Evolutionary conservation across 306 rosid genomes (phyloP).

Genomic region (Trichosanthes truncata): DNA sequence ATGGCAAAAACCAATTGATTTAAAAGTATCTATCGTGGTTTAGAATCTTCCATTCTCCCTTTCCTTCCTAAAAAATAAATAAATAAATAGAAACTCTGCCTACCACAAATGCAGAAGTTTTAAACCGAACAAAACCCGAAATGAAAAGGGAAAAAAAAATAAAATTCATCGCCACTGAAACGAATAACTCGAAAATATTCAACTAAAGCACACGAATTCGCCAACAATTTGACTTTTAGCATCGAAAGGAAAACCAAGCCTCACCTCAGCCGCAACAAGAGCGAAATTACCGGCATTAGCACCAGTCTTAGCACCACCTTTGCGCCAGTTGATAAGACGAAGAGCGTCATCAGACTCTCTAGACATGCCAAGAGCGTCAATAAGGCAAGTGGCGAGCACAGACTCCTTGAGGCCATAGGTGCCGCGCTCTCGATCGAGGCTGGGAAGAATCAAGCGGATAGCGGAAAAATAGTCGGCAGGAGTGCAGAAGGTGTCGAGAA

Average conservation of each 20-base stretch:
- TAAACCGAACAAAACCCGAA: not conserved
- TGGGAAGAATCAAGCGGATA: slow-evolving; percentile 70
- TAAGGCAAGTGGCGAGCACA: slow-evolving; percentile 69
- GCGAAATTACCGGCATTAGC: slow-evolving; percentile 73
- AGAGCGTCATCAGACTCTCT: slow-evolving; percentile 72
- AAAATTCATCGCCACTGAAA: not conserved
- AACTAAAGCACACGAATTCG: not conserved
- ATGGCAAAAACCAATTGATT: not conserved
- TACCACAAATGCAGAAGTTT: not conserved
- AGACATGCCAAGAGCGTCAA: slow-evolving; percentile 78
- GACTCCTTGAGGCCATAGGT: slow-evolving; percentile 87
- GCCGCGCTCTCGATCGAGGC: slow-evolving; percentile 81
- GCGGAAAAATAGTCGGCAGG: slow-evolving; percentile 49
- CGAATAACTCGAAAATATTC: not conserved
- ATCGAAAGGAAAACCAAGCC: not conserved
- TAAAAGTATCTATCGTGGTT: not conserved
- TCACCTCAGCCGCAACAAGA: slow-evolving; percentile 74
- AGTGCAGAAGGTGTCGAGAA: slow-evolving; percentile 64
- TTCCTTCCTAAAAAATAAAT: not conserved
- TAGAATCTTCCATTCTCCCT: not conserved
- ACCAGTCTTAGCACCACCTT: slow-evolving; percentile 66
- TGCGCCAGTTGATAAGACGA: slow-evolving; percentile 89
- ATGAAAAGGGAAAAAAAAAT: not conserved
- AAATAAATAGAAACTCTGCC: not conserved
- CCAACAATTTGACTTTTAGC: not conserved